Evolutionary conservation across 768 basidiomycete species (phyloP).

Genomic region (Amanita inopinata): DNA sequence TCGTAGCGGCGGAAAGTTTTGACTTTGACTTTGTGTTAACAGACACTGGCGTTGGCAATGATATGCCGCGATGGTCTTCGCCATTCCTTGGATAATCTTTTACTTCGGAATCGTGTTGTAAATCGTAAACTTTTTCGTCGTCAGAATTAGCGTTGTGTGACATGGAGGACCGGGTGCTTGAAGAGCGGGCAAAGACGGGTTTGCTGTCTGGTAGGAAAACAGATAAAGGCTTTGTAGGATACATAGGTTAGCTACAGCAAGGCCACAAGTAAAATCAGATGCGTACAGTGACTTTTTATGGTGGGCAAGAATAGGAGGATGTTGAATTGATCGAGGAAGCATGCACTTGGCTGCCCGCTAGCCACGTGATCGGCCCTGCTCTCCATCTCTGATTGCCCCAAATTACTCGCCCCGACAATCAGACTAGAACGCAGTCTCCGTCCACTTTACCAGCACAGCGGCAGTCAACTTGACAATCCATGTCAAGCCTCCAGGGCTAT

Average conservation of each 20-base stretch:
- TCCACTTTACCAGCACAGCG: too few relatives aligned
- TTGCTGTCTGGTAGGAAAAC: background rate
- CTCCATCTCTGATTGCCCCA: too few relatives aligned
- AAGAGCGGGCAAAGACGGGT: background rate
- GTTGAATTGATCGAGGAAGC: background rate
- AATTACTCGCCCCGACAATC: background rate
- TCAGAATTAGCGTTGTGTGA: slow-evolving; percentile 10
- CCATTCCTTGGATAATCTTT: background rate
- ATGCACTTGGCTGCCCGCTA: too few relatives aligned
- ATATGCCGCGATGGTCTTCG: slow-evolving; percentile 10
- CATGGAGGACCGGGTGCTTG: background rate
- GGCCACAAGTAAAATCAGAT: too few relatives aligned
- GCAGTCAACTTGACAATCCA: slow-evolving; percentile 20
- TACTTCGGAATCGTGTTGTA: slow-evolving; percentile 1
- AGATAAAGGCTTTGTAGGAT: background rate
- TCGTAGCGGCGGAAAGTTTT: slow-evolving; percentile 54
- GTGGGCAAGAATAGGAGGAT: slow-evolving; percentile 3
- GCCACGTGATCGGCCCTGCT: background rate
- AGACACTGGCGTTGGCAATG: slow-evolving; percentile 53
- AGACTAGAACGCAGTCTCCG: too few relatives aligned
- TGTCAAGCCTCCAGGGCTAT: slow-evolving; percentile 89
- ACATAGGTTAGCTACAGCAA: background rate
- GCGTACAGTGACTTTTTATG: slow-evolving; percentile 7
- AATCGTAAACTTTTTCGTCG: slow-evolving; percentile 2
- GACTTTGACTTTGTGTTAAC: slow-evolving; percentile 32